Conservation (phyloP, 768 basidiomycete species). For the Lactifluus volemus region DNA sequence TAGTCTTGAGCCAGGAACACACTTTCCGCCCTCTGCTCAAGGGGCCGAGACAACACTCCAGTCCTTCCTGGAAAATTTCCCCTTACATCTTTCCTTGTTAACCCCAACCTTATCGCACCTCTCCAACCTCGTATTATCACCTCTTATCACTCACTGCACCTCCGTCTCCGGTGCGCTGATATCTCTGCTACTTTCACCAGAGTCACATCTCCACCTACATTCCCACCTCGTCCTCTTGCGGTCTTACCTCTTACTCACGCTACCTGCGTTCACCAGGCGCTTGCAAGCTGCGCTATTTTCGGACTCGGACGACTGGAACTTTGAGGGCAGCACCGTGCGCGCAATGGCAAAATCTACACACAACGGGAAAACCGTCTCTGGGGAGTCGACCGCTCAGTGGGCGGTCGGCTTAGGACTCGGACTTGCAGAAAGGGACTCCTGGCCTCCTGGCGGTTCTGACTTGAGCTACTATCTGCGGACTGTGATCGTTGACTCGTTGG, state of each 20-base stretch:
- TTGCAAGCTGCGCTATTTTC: slow-evolving; percentile 70
- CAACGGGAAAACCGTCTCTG: background rate
- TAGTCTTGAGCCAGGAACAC: slow-evolving; percentile 56
- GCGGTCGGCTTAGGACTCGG: slow-evolving; percentile 66
- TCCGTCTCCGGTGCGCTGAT: slow-evolving; percentile 61
- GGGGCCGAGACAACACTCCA: slow-evolving; percentile 28
- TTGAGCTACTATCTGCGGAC: slow-evolving; percentile 76
- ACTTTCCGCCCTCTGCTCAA: slow-evolving; percentile 23
- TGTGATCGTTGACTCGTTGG: slow-evolving; percentile 77
- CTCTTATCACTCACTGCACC: slow-evolving; percentile 52
- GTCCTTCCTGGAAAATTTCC: slow-evolving; percentile 50
- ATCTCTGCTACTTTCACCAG: slow-evolving; percentile 51
- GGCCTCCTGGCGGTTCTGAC: slow-evolving; percentile 85
- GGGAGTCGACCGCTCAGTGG: slow-evolving; percentile 29
- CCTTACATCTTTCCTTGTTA: slow-evolving; percentile 47
- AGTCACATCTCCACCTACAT: slow-evolving; percentile 57
- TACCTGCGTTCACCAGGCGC: slow-evolving; percentile 62
- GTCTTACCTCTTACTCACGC: slow-evolving; percentile 66
- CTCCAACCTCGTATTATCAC: slow-evolving; percentile 51
- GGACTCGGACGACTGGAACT: slow-evolving; percentile 44
- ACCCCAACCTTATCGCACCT: slow-evolving; percentile 58
- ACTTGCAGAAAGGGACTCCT: slow-evolving; percentile 63
- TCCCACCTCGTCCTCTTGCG: slow-evolving; percentile 61
- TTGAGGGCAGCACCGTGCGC: slow-evolving; percentile 15
- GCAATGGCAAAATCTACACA: slow-evolving; percentile 16